Evolutionary conservation across 805 yeast species (phyloP).

Genomic region (Pichia cabralensis): DNA sequence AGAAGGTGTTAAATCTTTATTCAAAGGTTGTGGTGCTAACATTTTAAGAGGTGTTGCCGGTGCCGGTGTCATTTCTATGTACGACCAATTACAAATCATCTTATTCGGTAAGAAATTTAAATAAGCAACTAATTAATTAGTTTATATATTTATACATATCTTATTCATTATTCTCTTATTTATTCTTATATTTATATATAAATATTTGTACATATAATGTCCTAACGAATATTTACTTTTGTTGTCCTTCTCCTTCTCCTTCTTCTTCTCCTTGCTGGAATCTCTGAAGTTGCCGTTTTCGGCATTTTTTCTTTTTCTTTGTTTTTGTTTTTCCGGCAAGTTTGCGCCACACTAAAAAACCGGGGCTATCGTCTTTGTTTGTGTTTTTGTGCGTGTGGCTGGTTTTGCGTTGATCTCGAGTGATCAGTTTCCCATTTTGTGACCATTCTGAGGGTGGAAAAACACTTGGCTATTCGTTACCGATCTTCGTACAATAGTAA

Average conservation of each 20-base stretch:
- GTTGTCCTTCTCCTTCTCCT: too few relatives aligned
- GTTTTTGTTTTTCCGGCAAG: too few relatives aligned
- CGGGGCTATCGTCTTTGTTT: too few relatives aligned
- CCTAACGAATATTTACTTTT: neutral
- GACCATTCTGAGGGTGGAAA: too few relatives aligned
- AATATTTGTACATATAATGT: constrained; percentile 2
- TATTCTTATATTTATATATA: neutral
- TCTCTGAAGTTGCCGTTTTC: too few relatives aligned
- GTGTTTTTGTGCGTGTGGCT: neutral
- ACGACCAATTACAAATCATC: constrained; percentile 94
- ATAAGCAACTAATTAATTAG: constrained; percentile 27
- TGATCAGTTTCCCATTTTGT: neutral
- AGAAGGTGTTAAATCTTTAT: constrained; percentile 87
- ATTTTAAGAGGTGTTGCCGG: constrained; percentile 99
- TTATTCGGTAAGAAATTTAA: constrained; percentile 92
- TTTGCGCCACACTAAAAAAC: too few relatives aligned
- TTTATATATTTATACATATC: neutral
- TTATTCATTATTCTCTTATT: constrained; percentile 1
- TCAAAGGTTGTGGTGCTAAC: constrained; percentile 99
- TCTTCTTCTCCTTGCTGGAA: too few relatives aligned
- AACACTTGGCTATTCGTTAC: too few relatives aligned
- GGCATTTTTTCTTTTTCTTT: neutral
- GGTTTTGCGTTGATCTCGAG: neutral
- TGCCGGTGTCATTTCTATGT: constrained; percentile 98
- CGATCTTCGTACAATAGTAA: too few relatives aligned